Evolutionary conservation across 176 grass and related monocot genomes (phyloP).

Genomic region (Cenchrus americanus): DNA sequence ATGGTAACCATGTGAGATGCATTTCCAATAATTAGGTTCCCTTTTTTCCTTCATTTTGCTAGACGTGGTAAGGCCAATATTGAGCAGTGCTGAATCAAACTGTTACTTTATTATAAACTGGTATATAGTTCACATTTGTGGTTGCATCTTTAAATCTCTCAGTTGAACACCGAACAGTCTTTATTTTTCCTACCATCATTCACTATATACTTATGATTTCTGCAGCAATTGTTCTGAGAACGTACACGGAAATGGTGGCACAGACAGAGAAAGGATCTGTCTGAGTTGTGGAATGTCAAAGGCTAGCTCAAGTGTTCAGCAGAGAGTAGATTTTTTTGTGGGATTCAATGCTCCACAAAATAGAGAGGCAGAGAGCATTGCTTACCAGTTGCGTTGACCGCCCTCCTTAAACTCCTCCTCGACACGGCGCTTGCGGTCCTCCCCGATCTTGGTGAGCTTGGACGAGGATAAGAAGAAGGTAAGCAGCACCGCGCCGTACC

Average conservation of each 20-base stretch:
- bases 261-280: background rate
- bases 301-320: background rate
- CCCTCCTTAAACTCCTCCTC: constrained; percentile 91
- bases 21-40: background rate
- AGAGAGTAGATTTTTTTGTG: background rate
- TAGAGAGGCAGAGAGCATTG: background rate
- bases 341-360: background rate
- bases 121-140: background rate
- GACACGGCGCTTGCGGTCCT: constrained; percentile 67
- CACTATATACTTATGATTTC: background rate
- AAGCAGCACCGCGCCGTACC: constrained; percentile 75
- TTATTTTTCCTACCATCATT: background rate
- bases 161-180: background rate
- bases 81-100: background rate
- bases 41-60: background rate
- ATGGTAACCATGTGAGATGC: background rate
- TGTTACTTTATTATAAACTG: background rate
- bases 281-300: background rate
- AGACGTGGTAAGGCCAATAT: background rate
- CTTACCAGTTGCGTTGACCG: constrained; percentile 87
- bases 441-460: constrained; percentile 77
- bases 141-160: background rate
- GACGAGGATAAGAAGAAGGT: constrained; percentile 88
- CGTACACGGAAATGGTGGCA: background rate
- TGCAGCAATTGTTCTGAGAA: background rate